Conservation (phyloP, 208 protist species). For the Acanthamoeba polyphaga region DNA sequence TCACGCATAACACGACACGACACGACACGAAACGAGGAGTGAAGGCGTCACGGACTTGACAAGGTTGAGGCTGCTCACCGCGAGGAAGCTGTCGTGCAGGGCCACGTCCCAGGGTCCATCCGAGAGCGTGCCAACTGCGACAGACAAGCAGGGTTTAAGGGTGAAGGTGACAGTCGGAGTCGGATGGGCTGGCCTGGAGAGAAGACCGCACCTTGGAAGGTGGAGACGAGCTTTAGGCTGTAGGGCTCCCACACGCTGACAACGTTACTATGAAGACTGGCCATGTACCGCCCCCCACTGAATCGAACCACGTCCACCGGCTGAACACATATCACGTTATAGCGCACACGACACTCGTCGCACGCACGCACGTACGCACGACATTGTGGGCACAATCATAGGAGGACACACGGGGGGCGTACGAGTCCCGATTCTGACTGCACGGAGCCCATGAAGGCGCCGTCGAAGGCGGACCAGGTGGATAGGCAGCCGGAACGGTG, state of each 20-base stretch:
- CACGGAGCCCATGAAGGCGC: not conserved
- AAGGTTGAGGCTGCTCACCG: not conserved
- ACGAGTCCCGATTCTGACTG: not conserved
- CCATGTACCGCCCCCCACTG: not conserved
- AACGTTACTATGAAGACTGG: not conserved
- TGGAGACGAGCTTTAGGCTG: not conserved
- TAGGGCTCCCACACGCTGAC: not conserved
- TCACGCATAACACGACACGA: too few relatives aligned
- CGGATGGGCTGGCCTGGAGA: not conserved
- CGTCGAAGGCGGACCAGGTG: not conserved
- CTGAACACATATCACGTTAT: not conserved
- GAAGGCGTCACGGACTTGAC: not conserved
- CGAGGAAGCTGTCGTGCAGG: not conserved
- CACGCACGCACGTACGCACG: too few relatives aligned
- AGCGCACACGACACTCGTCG: not conserved
- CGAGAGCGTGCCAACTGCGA: not conserved
- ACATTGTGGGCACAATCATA: too few relatives aligned
- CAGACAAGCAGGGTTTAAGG: not conserved
- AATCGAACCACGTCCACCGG: not conserved
- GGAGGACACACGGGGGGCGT: not conserved
- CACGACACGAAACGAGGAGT: not conserved
- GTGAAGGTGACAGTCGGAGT: not conserved
- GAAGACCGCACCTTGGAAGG: not conserved
- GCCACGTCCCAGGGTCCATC: not conserved
- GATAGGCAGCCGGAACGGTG: not conserved